Base-by-base conservation (phyloP, 305 asterid species). In the Fraxinus albicans region DNA sequence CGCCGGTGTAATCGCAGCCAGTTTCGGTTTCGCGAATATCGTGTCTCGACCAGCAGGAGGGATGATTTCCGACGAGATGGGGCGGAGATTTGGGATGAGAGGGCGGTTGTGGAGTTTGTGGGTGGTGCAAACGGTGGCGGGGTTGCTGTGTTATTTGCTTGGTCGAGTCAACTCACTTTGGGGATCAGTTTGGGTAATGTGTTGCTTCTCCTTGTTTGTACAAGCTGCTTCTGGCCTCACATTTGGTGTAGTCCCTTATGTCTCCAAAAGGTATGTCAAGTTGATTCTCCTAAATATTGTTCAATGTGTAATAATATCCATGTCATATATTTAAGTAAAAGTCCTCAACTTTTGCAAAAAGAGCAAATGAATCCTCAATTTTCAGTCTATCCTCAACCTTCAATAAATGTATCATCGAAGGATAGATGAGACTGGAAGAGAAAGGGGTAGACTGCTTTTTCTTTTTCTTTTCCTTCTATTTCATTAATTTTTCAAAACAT, bases 91-190 rank as follows among this genome's bases (percentile, higher is more conserved):
- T 81, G 96, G 94, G 13, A 89, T 92, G 82, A 87, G 91, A 81
- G 96, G 96, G 80, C 80, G 96, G 87, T 53, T 92, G 44, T 92
- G 96, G 96, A 86, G 92, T 38, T 73, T 92, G 88, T 92, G 92
- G 94, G 87, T 35, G 75, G 90, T 86, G 82, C 90, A 87, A 75
- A 91, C 89, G 53, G 84, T 75, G 86, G 93, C 92, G 58, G 96
- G 91, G 6, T 6, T 86, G 65, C 31, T 89, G 81, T 91, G 93
- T 50, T 36, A 83, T 13, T 12, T 58, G 79, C 87, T 91, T 0
- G 97, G 97, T 0, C 80, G 87, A 47, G 81, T 87, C 1, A 76
- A 77, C 7, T 47, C 91, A 6, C 58, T 91, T 13, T 87, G 90
- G 89, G 87, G 88, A 4, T 92, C 96, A 0, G 36, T 92, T 25